A percentile compares a stretch with the other conserved stretches of the same genome.
These are phyloP conservation scores for Thuidium tamariscinum DNA, from an alignment of 225 moss, liverwort and hornwort genomes.

Conservation along the genomic window DNA sequence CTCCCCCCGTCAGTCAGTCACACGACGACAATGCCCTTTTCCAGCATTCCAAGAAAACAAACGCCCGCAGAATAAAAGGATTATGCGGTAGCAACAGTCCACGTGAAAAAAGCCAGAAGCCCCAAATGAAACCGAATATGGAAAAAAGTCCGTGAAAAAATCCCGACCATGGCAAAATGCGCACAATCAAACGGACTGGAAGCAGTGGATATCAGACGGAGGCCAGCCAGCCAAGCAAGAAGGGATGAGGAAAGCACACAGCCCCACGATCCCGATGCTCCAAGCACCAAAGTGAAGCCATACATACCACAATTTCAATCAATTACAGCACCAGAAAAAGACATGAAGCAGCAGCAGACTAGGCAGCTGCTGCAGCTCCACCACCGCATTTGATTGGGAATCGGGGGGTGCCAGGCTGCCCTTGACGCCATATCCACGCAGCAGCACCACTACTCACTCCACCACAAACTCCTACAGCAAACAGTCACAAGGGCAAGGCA, in stretches of 20 bases:
- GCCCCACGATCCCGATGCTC: neutral
- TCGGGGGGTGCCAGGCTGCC: neutral
- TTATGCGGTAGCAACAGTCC: neutral
- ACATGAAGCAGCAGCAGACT: neutral
- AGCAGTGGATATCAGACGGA: neutral
- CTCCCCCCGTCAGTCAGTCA: neutral
- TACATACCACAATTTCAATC: neutral
- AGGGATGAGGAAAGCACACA: neutral
- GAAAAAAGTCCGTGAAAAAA: neutral
- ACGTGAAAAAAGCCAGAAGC: neutral
- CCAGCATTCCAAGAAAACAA: slow-evolving; percentile 10
- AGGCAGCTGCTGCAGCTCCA: neutral
- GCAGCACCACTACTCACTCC: neutral
- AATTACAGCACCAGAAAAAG: neutral
- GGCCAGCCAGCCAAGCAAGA: neutral
- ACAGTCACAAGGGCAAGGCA: neutral
- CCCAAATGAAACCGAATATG: neutral
- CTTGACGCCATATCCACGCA: neutral
- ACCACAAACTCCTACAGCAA: neutral
- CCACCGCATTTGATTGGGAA: neutral
- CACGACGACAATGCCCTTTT: slow-evolving; percentile 4
- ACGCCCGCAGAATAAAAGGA: neutral
- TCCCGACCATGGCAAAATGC: neutral
- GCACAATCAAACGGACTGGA: neutral
- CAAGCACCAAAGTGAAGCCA: neutral